A percentile compares a stretch with the other conserved stretches of the same genome.
Conservation (phyloP, 768 basidiomycete species). For the Trametes cingulata region DNA sequence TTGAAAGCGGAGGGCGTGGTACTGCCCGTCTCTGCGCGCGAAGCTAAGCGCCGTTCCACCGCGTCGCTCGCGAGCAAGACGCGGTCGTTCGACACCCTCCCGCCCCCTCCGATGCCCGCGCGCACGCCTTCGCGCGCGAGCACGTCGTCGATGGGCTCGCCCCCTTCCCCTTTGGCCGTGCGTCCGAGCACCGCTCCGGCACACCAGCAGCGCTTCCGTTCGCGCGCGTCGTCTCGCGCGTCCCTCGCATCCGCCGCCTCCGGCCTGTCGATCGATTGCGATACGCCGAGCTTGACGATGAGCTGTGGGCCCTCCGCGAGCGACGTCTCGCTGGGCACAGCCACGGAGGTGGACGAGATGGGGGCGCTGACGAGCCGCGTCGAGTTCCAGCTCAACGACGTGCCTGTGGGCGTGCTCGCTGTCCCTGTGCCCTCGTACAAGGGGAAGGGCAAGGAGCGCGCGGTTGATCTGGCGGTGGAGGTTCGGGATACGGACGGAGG, state of each 20-base stretch:
- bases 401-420: constrained; percentile 23
- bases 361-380: constrained; percentile 4
- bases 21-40: constrained; percentile 28
- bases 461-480: not conserved
- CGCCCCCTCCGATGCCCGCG: not conserved
- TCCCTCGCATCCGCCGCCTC: constrained; percentile 12
- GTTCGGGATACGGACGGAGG: not conserved
- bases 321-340: constrained; percentile 10
- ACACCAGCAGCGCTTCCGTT: constrained; percentile 1
- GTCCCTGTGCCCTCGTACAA: not conserved
- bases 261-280: constrained; percentile 1
- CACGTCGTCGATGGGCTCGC: not conserved
- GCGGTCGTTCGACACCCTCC: constrained; percentile 4
- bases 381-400: constrained; percentile 23
- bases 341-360: constrained; percentile 15
- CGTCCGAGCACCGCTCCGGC: not conserved
- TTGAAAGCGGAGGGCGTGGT: constrained; percentile 30
- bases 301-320: constrained; percentile 17
- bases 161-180: not conserved
- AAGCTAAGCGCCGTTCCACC: constrained; percentile 21
- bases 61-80: not conserved
- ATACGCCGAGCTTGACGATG: constrained; percentile 22
- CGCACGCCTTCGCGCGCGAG: constrained; percentile 5
- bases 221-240: constrained; percentile 8
- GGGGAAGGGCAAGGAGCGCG: constrained; percentile 2